These are phyloP conservation scores for Fusarium musae DNA, from an alignment of 2,329 filamentous ascomycete genomes.

Conservation along the genomic window DNA sequence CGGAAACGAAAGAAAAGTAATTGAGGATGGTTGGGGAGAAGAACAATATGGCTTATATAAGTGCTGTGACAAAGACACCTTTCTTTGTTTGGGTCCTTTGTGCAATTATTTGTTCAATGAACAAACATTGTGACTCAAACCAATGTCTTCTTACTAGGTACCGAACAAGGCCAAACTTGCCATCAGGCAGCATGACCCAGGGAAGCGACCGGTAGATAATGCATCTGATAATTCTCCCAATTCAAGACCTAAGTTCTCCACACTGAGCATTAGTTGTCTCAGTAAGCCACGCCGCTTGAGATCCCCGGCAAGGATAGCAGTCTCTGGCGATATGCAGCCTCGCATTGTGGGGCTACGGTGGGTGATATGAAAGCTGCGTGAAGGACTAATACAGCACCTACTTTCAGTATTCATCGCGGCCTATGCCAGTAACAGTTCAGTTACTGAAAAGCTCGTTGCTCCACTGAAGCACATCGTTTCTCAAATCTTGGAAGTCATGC, in stretches of 20 bases:
- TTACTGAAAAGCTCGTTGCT: background rate
- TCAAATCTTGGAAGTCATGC: background rate
- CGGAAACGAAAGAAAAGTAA: background rate
- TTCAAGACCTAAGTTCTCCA: no score
- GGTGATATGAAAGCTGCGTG: background rate
- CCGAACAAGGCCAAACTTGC: no score
- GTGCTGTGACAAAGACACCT: background rate
- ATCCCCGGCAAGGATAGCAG: fast-evolving
- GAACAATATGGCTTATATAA: background rate
- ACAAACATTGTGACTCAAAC: background rate
- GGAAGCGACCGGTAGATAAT: no score
- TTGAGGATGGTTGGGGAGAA: background rate
- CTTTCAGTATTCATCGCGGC: background rate
- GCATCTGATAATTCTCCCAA: fast-evolving
- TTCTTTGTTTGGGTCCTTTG: background rate
- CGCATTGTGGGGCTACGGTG: no score
- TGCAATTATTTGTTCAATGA: background rate
- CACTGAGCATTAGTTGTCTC: no score
- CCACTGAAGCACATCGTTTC: background rate
- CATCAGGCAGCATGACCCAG: no score
- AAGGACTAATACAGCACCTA: background rate
- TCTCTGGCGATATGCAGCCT: no score
- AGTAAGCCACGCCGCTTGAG: no score
- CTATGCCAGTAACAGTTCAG: background rate
- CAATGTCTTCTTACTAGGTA: no score